Evolutionary conservation across 352 stramenopile species (phyloP).

Genomic region (Pythium monospermum): DNA sequence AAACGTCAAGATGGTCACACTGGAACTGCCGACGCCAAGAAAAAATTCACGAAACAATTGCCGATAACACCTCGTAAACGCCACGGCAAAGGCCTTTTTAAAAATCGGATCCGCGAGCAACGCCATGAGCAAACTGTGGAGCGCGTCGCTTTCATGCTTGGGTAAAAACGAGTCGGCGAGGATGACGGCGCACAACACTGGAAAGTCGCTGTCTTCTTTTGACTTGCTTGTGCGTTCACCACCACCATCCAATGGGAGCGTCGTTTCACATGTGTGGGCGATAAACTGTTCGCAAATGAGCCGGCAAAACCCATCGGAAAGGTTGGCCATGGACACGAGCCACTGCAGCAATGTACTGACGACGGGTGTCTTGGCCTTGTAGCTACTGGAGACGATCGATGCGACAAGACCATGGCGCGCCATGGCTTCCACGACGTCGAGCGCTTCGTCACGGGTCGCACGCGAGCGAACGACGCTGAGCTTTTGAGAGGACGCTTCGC

Average conservation of each 20-base stretch:
- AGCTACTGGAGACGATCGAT: constrained; percentile 77
- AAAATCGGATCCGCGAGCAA: constrained; percentile 96
- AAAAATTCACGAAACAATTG: constrained; percentile 77
- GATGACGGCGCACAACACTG: constrained; percentile 72
- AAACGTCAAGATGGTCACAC: constrained; percentile 90
- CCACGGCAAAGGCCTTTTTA: constrained; percentile 93
- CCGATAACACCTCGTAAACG: constrained; percentile 94
- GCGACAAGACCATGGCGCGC: constrained; percentile 65
- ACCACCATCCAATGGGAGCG: too few relatives aligned
- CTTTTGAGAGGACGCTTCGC: constrained; percentile 69
- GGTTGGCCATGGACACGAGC: constrained; percentile 72
- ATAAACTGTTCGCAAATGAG: constrained; percentile 77
- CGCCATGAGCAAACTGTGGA: constrained; percentile 94
- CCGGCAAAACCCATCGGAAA: constrained; percentile 75
- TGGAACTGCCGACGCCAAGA: constrained; percentile 62
- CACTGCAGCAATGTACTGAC: constrained; percentile 75
- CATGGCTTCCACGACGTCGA: constrained; percentile 66
- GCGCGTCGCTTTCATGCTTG: constrained; percentile 64
- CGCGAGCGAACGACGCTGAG: constrained; percentile 66
- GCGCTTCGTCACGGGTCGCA: constrained; percentile 57
- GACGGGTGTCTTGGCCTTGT: constrained; percentile 58
- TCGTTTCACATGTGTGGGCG: constrained; percentile 13
- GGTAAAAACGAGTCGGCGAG: constrained; percentile 80
- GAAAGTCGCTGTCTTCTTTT: constrained; percentile 32
- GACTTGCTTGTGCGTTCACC: constrained; percentile 22